A percentile compares a stretch with the other conserved stretches of the same genome.
These are phyloP conservation scores for Candida sanyiensis DNA, from an alignment of 805 yeast species.

Conservation along the genomic window DNA sequence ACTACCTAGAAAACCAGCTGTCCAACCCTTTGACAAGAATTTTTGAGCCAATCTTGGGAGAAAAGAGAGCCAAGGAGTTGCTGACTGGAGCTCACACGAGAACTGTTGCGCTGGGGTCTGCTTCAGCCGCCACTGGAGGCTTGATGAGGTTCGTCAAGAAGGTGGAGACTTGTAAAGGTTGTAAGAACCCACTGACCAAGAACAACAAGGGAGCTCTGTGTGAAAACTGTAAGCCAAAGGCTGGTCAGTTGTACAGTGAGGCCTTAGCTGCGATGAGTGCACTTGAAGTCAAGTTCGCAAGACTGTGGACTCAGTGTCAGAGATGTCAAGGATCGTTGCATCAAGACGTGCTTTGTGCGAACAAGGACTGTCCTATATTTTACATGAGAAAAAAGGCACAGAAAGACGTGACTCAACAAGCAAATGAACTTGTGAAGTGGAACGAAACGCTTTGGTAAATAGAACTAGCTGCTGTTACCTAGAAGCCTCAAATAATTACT, in stretches of 20 bases:
- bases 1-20: slow-evolving; percentile 87
- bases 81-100: slow-evolving; percentile 82
- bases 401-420: slow-evolving; percentile 36
- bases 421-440: slow-evolving; percentile 37
- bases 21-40: slow-evolving; percentile 90
- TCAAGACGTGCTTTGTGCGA: slow-evolving; percentile 91
- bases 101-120: slow-evolving; percentile 52
- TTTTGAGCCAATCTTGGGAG: slow-evolving; percentile 93
- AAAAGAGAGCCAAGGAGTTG: slow-evolving; percentile 69
- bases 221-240: slow-evolving; percentile 62
- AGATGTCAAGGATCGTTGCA: slow-evolving; percentile 94
- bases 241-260: slow-evolving; percentile 75
- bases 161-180: slow-evolving; percentile 81
- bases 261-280: slow-evolving; percentile 76
- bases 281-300: slow-evolving; percentile 74
- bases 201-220: slow-evolving; percentile 73
- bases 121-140: slow-evolving; percentile 57
- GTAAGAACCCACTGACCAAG: slow-evolving; percentile 66
- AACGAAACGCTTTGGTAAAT: slow-evolving; percentile 27
- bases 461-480: too few relatives aligned
- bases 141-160: slow-evolving; percentile 87
- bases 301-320: slow-evolving; percentile 98
- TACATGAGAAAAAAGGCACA: slow-evolving; percentile 75
- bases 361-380: slow-evolving; percentile 95
- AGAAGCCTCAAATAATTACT: too few relatives aligned